Percentiles rank a stretch among this genome's conserved stretches.
Evolutionary conservation across 1,284 basidiomycete species (phyloP).

Genomic region (Ustanciosporium gigantosporum): DNA sequence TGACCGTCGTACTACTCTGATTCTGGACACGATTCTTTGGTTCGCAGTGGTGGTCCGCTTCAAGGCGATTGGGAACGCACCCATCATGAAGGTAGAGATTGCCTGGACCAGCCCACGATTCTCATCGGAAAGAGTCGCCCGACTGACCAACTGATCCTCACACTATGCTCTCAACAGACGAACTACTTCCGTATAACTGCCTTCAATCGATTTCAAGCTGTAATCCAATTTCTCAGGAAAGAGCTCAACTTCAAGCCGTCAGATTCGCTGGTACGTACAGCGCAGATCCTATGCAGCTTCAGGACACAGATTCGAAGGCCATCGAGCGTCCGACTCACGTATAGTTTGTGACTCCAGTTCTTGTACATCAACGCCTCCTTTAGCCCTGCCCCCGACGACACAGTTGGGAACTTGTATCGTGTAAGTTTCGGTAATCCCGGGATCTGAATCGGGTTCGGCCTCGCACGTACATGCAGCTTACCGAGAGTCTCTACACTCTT

Average conservation of each 20-base stretch:
- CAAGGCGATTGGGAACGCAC: constrained; percentile 97
- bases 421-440: constrained; percentile 42
- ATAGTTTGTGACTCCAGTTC: constrained; percentile 68
- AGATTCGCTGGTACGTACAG: constrained; percentile 78
- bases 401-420: constrained; percentile 78
- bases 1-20: no score
- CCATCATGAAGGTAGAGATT: constrained; percentile 79
- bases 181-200: constrained; percentile 98
- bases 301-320: neutral
- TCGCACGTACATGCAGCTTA: no score
- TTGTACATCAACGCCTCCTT: constrained; percentile 98
- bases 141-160: neutral
- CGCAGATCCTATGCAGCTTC: neutral
- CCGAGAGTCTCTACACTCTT: no score
- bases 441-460: no score
- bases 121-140: no score
- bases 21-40: neutral
- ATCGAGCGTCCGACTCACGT: neutral
- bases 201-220: constrained; percentile 90
- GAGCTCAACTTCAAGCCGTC: constrained; percentile 85
- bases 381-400: constrained; percentile 88
- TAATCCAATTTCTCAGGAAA: constrained; percentile 88
- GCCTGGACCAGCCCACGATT: no score
- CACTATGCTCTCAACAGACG: constrained; percentile 60
- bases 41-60: constrained; percentile 86